A percentile compares a stretch with the other conserved stretches of the same genome.
phyloP scores from a whole-genome alignment of 2,329 filamentous ascomycete species.

The Arthrobotrys pseudoclavata region DNA sequence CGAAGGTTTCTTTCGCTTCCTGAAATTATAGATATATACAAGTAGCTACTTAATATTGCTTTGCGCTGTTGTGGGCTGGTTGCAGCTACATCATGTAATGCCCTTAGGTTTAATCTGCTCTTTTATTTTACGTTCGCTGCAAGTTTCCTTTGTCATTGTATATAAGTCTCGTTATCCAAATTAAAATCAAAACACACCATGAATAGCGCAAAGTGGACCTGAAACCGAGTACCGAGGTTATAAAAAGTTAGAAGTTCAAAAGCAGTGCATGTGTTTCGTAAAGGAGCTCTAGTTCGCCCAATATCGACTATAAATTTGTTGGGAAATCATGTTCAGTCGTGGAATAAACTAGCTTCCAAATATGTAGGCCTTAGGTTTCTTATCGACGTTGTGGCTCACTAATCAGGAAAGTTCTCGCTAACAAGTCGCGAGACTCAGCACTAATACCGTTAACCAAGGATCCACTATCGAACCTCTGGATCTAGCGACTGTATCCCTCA shows the following conservation, averaged over 20 bases:
- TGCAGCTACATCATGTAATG: neutral
- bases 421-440: neutral
- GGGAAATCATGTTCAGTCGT: neutral
- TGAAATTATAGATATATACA: neutral
- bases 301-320: neutral
- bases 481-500: neutral
- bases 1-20: too few species aligned
- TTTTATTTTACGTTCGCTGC: neutral
- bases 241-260: neutral
- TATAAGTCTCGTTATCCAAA: neutral
- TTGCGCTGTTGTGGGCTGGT: neutral
- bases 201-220: neutral
- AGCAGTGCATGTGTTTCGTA: neutral
- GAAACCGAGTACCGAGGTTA: conserved; percentile 13
- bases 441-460: neutral
- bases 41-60: neutral
- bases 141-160: neutral
- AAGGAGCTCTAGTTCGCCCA: neutral
- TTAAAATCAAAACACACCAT: neutral
- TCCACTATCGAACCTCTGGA: neutral
- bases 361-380: conserved; percentile 2
- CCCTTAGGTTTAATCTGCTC: neutral
- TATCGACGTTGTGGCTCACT: neutral
- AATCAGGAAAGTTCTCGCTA: conserved; percentile 22
- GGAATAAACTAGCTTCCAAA: conserved; percentile 4